Percentiles rank a stretch among this genome's conserved stretches.
Conservation (phyloP, 2,329 filamentous ascomycete genomes). For the Huntiella bhutanensis region DNA sequence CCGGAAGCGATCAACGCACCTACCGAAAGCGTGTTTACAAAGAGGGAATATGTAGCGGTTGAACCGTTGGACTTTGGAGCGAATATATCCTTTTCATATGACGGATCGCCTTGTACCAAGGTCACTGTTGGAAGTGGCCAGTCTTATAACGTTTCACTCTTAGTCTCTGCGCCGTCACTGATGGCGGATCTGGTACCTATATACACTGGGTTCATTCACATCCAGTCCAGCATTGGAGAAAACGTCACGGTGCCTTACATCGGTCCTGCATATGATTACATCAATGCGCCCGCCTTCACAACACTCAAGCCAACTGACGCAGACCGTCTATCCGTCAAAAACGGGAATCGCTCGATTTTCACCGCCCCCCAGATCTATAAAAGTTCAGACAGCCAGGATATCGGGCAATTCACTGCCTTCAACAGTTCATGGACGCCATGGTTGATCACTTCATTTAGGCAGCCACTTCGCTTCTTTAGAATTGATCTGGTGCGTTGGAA, state of each 20-base stretch:
- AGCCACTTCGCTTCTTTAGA: conserved; percentile 1
- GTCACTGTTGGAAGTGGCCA: not conserved
- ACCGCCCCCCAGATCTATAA: conserved; percentile 3
- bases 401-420: conserved; percentile 3
- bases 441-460: not conserved
- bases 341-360: conserved; percentile 1
- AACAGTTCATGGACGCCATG: not conserved
- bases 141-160: not conserved
- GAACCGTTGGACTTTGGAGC: conserved; percentile 1
- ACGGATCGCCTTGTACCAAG: not conserved
- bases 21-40: not conserved
- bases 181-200: conserved; percentile 17
- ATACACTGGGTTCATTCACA: conserved; percentile 1
- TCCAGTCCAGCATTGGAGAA: not conserved
- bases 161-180: conserved; percentile 41
- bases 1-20: not conserved
- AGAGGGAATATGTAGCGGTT: not conserved
- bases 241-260: conserved; percentile 2
- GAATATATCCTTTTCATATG: not conserved
- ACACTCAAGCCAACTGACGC: not conserved
- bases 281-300: not conserved
- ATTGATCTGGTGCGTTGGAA: conserved; percentile 6
- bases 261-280: conserved; percentile 5
- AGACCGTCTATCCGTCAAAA: not conserved
- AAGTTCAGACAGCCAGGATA: not conserved